Evolutionary conservation across 78 protist genomes (phyloP).

Genomic region (Guillardia theta): DNA sequence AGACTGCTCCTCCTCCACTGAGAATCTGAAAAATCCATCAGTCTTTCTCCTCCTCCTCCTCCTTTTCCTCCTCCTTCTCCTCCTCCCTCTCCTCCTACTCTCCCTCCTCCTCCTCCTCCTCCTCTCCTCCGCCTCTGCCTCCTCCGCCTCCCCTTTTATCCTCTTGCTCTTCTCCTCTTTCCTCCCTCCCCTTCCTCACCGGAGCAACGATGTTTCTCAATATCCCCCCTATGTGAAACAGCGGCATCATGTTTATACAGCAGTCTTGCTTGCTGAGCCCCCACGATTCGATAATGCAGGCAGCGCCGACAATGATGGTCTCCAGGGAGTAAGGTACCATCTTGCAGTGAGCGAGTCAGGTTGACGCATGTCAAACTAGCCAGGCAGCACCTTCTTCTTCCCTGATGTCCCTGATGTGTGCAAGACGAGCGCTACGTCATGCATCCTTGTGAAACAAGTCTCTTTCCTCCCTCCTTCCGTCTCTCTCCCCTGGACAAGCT

Average conservation of each 20-base stretch:
- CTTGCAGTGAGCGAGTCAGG: not conserved
- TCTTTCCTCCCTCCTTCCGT: too few relatives aligned
- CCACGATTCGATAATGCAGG: not conserved
- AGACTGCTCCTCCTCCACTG: not conserved
- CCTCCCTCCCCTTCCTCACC: not conserved
- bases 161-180: not conserved
- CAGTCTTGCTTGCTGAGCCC: not conserved
- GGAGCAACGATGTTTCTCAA: not conserved
- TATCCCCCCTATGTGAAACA: constrained; percentile 32
- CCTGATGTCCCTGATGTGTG: constrained; percentile 3
- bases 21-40: too few relatives aligned
- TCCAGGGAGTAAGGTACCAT: constrained; percentile 25
- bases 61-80: not conserved
- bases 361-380: too few relatives aligned
- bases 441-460: too few relatives aligned
- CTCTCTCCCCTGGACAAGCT: too few relatives aligned
- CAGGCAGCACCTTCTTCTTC: not conserved
- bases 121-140: not conserved
- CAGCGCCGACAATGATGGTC: not conserved
- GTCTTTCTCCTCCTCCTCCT: not conserved
- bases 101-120: not conserved
- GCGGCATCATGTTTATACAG: constrained; percentile 26
- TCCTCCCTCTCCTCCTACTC: not conserved
- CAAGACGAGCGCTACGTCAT: not conserved
- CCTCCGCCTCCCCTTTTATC: not conserved